Base-by-base conservation (phyloP, 2,329 filamentous ascomycete species). In the Arthrobotrys conoides region DNA sequence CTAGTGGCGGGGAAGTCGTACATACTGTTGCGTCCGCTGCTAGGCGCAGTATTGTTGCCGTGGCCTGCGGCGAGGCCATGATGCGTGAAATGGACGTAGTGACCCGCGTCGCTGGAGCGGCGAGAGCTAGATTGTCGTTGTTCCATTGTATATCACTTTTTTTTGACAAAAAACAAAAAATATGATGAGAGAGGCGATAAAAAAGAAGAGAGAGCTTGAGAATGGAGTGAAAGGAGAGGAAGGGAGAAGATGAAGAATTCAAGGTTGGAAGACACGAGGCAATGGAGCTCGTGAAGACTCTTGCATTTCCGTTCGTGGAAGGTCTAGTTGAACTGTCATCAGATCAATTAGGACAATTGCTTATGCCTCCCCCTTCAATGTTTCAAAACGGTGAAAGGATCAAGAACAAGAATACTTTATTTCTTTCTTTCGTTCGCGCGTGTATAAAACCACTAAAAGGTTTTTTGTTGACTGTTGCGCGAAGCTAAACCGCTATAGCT, bases 1-100 rank as follows among this genome's bases (percentile, higher is more conserved):
- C 61, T 77, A 6, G 65, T 20, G 18, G 71, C 66, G 20, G 75
- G 68, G 24, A 57, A 72, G 3, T 72, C 75, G 30, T 78, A 78
- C 12, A 78, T 30, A 51, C 75, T 78, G 63, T 72, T 78, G 22
- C 27, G 68, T 12, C 63, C 68, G 53, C 68, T 78, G 30, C 75
- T 71, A 5, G 68, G 63, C n/a, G 68, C 75, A 1, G 73, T 71
- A 33, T 48, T 57, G 24, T 33, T 55, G n/a, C 55, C 55, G 30
- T 44, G 27, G 10, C 63, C 68, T 20, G 57, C 46, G 18, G 22
- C 44, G 18, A 72, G 44, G 24, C 64, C 64, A 38, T 72, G 75
- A 27, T 78, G 75, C 14, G 61, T 30, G 68, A 69, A 78, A 38
- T 78, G 75, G 22, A 78, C 75, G 20, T 78, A 78, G 24, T 70